phyloP scores from a whole-genome alignment of 202 grass and related monocot species.

The Eragrostis tef region DNA sequence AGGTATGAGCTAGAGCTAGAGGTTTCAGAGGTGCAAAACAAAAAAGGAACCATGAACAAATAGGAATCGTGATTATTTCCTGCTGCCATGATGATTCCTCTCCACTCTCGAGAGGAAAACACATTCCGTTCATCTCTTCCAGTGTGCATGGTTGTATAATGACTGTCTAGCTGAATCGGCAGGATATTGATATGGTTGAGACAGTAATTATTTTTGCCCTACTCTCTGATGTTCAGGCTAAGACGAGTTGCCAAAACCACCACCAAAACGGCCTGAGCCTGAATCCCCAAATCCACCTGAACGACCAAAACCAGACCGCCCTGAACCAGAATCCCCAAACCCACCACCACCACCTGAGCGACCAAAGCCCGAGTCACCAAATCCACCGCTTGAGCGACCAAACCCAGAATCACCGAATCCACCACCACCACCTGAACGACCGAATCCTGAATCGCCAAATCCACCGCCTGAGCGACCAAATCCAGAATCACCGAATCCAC shows the following conservation, averaged over 20 bases:
- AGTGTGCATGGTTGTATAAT: neutral
- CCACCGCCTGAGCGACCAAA: conserved; percentile 57
- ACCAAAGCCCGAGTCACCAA: conserved; percentile 38
- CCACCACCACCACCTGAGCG: conserved; percentile 37
- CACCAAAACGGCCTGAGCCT: conserved; percentile 47
- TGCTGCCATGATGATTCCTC: conserved; percentile 13
- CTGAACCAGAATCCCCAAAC: conserved; percentile 36
- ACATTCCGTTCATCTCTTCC: conserved; percentile 3
- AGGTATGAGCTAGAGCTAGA: conserved; percentile 41
- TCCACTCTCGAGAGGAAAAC: neutral
- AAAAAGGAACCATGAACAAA: neutral
- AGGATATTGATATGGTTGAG: conserved; percentile 20
- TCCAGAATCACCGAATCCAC: conserved; percentile 39
- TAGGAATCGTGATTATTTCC: conserved; percentile 45
- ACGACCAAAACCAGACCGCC: conserved; percentile 39
- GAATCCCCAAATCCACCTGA: conserved; percentile 44
- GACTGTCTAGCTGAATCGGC: neutral
- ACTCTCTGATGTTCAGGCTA: conserved; percentile 36
- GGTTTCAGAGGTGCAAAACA: conserved; percentile 6
- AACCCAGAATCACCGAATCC: conserved; percentile 31
- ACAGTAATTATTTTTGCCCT: conserved; percentile 33
- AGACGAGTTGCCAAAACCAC: conserved; percentile 32
- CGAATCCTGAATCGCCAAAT: conserved; percentile 39
- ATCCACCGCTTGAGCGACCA: conserved; percentile 43
- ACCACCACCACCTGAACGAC: conserved; percentile 41